Evolutionary conservation across 1,284 basidiomycete genomes (phyloP).

Genomic region (Trametes versicolor): DNA sequence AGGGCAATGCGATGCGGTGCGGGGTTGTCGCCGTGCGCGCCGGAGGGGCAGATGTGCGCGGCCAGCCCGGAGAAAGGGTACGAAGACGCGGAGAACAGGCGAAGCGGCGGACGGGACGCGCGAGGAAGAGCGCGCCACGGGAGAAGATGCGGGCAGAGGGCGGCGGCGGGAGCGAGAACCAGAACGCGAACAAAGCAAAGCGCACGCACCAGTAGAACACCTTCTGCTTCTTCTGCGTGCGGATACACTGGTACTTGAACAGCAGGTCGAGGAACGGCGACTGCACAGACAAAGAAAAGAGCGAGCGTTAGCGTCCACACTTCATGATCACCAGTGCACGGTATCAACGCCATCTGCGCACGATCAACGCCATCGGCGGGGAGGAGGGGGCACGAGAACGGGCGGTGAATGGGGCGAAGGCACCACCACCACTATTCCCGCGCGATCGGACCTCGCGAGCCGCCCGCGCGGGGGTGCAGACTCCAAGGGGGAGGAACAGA

Average conservation of each 20-base stretch:
- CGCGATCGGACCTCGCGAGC: constrained; percentile 25
- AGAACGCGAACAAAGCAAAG: neutral
- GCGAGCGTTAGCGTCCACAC: constrained; percentile 4
- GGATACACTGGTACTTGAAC: constrained; percentile 95
- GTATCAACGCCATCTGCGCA: constrained; percentile 4
- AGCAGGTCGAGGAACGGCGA: constrained; percentile 92
- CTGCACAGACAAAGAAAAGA: constrained; percentile 48
- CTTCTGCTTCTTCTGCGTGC: constrained; percentile 96
- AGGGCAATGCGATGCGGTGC: constrained; percentile 3
- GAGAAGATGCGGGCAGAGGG: neutral
- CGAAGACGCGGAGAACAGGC: neutral
- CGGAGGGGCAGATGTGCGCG: neutral
- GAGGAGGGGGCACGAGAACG: neutral
- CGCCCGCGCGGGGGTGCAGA: constrained; percentile 8
- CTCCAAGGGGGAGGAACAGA: neutral
- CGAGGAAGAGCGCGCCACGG: neutral
- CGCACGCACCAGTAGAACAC: constrained; percentile 87
- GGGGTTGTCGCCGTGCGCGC: neutral
- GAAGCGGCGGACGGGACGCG: neutral
- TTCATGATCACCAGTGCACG: constrained; percentile 1
- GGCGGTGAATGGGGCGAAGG: no score
- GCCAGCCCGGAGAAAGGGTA: neutral
- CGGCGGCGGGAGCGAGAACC: no score
- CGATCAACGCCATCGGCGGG: constrained; percentile 6
- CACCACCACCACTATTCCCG: constrained; percentile 25